Evolutionary conservation across 2,329 filamentous ascomycete species (phyloP), one percentile per base, ranked within the genome.

Genomic region (Xylariaceae sp.): DNA sequence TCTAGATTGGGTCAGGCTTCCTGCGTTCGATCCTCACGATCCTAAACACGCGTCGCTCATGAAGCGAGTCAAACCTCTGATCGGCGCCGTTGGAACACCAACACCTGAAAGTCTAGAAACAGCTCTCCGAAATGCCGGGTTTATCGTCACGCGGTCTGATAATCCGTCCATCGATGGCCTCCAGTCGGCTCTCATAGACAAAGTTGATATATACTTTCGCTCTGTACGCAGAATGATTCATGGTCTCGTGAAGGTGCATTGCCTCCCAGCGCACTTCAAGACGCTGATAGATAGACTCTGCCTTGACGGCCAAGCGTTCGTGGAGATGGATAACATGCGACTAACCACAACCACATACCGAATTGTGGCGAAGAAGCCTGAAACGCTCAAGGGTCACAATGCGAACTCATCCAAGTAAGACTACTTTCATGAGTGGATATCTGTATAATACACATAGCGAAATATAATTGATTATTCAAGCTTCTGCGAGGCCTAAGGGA

Each of bases 291-390:
- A 81, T 58, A 71, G 77, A 10, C 63, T 81, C 28, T 80, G 78
- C 55, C 62, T 79, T 16, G 78, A 81, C 50, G 78, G 78, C 1
- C 69, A 79, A 64, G 78, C 78, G 0, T 81, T 81, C 54, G 74
- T 80, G 51, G 73, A 79, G 66, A 80, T 81, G 77, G 78, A 81
- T 57, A 72, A 69, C 16, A 76, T 77, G 76, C 73, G 77, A 11
- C 65, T 81, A 14, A 73, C 75, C 18, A 75, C 75, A 2, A 81
- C 78, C 7, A 80, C 75, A 47, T 80, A 80, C 51, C 74, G 77
- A 43, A 72, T 80, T 50, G 74, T 81, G 53, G 77, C 77, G 1
- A 71, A 74, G 62, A 80, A 79, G 62, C 56, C 56, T 28, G 22
- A 28, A 28, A 7, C 7, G 7, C 22, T 28, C 22, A 28, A 28